Conservation (phyloP, 805 yeast genomes). For the Komagataella pseudopastoris region DNA sequence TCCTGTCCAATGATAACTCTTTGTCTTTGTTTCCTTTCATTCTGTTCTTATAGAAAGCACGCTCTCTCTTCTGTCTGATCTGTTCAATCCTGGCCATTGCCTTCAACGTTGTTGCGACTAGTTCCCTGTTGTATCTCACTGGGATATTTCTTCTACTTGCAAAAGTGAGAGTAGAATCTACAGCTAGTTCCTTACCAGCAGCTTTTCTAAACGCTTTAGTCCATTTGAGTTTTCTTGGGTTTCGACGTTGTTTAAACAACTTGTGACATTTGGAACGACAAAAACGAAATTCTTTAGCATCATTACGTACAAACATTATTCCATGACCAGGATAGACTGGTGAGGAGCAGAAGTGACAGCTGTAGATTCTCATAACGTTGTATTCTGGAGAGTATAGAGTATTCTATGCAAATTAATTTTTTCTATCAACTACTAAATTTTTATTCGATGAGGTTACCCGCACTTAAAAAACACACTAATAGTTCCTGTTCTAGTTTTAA, state of each 20-base stretch:
- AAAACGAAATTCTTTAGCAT: conserved; percentile 93
- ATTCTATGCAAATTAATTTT: background rate
- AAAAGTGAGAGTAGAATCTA: conserved; percentile 90
- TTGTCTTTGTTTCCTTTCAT: conserved; percentile 94
- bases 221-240: conserved; percentile 97
- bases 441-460: background rate
- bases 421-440: background rate
- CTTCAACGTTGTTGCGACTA: conserved; percentile 84
- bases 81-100: conserved; percentile 96
- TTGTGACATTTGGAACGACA: conserved; percentile 98
- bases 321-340: conserved; percentile 95
- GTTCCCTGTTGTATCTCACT: conserved; percentile 92
- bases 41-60: conserved; percentile 98
- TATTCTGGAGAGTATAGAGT: background rate
- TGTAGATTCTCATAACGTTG: conserved; percentile 59
- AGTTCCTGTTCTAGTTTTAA: background rate
- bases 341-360: conserved; percentile 95
- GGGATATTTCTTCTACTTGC: conserved; percentile 98
- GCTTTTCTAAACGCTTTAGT: conserved; percentile 98
- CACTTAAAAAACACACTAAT: background rate
- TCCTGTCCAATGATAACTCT: conserved; percentile 74
- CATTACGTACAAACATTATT: conserved; percentile 94
- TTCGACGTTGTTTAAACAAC: conserved; percentile 93
- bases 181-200: conserved; percentile 97
- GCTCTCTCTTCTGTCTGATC: conserved; percentile 90